Percentiles rank a stretch among this genome's conserved stretches.
phyloP scores from a whole-genome alignment of 805 yeast genomes.

The Suhomyces faveliae region DNA sequence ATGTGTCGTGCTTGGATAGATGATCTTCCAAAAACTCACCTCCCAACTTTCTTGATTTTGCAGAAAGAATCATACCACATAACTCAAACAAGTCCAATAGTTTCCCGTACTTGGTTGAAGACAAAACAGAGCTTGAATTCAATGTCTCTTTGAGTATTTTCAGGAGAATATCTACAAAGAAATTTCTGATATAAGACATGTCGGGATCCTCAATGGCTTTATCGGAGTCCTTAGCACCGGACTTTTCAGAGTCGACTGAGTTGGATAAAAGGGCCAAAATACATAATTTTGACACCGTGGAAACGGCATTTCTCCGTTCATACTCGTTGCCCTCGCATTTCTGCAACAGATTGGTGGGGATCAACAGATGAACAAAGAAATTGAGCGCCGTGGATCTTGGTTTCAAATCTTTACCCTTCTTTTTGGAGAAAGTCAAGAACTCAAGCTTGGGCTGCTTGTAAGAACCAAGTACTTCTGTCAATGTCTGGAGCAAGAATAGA shows the following conservation, averaged over 20 bases:
- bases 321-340: slow-evolving; percentile 33
- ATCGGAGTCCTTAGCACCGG: not conserved
- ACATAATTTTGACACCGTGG: slow-evolving; percentile 60
- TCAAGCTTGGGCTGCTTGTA: slow-evolving; percentile 81
- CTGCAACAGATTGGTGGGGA: slow-evolving; percentile 52
- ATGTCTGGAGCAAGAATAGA: slow-evolving; percentile 62
- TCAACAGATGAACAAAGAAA: slow-evolving; percentile 69
- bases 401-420: slow-evolving; percentile 44
- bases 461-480: slow-evolving; percentile 72
- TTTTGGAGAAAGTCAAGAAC: slow-evolving; percentile 73
- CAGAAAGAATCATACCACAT: slow-evolving; percentile 42
- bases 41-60: slow-evolving; percentile 38
- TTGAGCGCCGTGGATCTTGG: slow-evolving; percentile 79
- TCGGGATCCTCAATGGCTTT: slow-evolving; percentile 54
- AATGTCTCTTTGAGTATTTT: slow-evolving; percentile 58
- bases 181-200: slow-evolving; percentile 69
- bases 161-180: slow-evolving; percentile 64
- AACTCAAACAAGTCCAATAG: slow-evolving; percentile 54
- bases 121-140: slow-evolving; percentile 14
- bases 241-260: slow-evolving; percentile 42
- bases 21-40: slow-evolving; percentile 47
- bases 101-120: slow-evolving; percentile 53
- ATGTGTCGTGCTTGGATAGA: slow-evolving; percentile 58
- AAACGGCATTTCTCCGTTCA: slow-evolving; percentile 53
- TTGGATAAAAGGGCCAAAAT: slow-evolving; percentile 61